Conservation (phyloP, 2,329 filamentous ascomycete genomes). For the Hypoxylon sp. region DNA sequence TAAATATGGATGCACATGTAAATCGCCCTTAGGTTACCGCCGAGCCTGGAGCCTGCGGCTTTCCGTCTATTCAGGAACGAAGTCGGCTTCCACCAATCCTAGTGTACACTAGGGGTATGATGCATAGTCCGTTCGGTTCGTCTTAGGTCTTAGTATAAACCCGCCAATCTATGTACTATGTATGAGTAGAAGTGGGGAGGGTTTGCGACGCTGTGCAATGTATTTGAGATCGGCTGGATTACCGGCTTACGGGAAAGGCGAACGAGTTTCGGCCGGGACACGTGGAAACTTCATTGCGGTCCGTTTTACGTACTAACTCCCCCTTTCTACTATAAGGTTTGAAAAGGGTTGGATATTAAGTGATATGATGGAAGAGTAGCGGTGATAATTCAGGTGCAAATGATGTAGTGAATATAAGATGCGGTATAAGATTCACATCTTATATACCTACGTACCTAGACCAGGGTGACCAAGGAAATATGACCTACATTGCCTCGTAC, state of each 20-base stretch:
- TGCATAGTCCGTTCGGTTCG: neutral
- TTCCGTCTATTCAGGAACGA: conserved; percentile 28
- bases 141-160: conserved; percentile 20
- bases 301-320: neutral
- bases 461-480: neutral
- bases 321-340: neutral
- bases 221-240: conserved; percentile 1
- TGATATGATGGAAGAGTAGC: conserved; percentile 5
- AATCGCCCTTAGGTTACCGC: conserved; percentile 24
- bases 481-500: neutral
- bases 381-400: conserved; percentile 8
- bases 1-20: neutral
- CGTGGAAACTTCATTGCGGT: neutral
- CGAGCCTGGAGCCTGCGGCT: conserved; percentile 24
- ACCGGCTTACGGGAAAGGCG: conserved; percentile 3
- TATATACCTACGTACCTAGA: neutral
- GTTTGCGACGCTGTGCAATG: conserved; percentile 21
- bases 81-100: conserved; percentile 2
- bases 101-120: too few relatives aligned
- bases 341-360: neutral
- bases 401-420: conserved; percentile 11
- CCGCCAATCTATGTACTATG: conserved; percentile 1
- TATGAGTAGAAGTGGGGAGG: neutral
- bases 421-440: conserved; percentile 4
- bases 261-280: conserved; percentile 6